phyloP scores from a whole-genome alignment of 2,329 filamentous ascomycete genomes.

The Madurella fahalii region DNA sequence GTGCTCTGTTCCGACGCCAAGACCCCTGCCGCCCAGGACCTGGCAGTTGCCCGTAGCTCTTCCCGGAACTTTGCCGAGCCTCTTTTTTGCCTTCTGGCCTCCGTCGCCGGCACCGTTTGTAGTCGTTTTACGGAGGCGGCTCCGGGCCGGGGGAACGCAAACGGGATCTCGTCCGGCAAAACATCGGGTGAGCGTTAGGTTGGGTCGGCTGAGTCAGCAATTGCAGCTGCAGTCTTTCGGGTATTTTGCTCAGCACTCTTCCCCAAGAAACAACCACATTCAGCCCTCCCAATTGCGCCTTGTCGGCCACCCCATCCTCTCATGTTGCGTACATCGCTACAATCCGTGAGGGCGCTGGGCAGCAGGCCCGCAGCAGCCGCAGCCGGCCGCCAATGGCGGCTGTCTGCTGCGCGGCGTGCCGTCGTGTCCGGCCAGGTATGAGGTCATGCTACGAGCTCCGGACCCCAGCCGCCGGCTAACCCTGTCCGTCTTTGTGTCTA shows the following conservation, averaged over 20 bases:
- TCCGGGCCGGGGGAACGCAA: too few relatives aligned
- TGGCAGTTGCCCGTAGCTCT: conserved; percentile 6
- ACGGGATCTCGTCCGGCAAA: too few relatives aligned
- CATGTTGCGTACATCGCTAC: conserved; percentile 68
- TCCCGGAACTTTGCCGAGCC: conserved; percentile 22
- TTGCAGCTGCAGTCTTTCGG: too few relatives aligned
- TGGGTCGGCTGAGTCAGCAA: too few relatives aligned
- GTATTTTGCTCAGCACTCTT: conserved; percentile 30
- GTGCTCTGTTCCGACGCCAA: neutral
- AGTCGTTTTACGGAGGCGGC: too few relatives aligned
- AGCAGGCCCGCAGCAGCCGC: conserved; percentile 50
- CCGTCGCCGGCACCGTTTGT: too few relatives aligned
- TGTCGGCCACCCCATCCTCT: conserved; percentile 47
- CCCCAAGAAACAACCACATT: conserved; percentile 27
- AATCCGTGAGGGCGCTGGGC: conserved; percentile 58
- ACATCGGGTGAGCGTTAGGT: too few relatives aligned
- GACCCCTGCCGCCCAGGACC: neutral
- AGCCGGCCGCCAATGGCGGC: conserved; percentile 57
- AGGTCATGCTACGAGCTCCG: conserved; percentile 22
- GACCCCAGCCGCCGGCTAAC: conserved; percentile 22
- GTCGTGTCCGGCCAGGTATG: conserved; percentile 40
- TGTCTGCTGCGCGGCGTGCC: conserved; percentile 36
- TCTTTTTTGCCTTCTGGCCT: too few relatives aligned
- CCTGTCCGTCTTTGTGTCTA: conserved; percentile 30
- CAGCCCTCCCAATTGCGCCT: conserved; percentile 27